Conservation (phyloP, 2,329 filamentous ascomycete species). For the Calonectria pseudoturangicola region DNA sequence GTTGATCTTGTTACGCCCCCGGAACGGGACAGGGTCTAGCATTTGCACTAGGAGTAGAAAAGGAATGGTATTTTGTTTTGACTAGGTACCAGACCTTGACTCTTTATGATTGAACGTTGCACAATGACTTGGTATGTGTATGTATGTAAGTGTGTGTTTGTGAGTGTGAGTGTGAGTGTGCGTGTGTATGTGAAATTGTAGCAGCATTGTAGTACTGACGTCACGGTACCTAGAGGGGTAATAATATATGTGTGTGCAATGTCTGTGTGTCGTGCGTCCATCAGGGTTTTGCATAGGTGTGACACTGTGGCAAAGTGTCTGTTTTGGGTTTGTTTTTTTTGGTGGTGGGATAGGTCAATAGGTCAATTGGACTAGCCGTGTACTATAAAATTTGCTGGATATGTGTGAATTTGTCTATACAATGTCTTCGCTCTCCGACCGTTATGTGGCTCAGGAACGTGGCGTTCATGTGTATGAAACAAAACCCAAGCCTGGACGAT, state of each 20-base stretch:
- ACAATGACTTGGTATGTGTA: conserved; percentile 13
- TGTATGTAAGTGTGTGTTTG: background rate
- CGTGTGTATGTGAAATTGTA: conserved; percentile 2
- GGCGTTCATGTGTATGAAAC: conserved; percentile 24
- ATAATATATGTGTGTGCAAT: background rate
- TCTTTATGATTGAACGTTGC: conserved; percentile 42
- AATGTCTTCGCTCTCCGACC: background rate
- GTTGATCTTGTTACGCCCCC: conserved; percentile 57
- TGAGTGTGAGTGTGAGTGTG: background rate
- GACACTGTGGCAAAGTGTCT: background rate
- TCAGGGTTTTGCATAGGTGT: background rate
- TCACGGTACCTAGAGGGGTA: conserved; percentile 27
- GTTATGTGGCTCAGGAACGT: conserved; percentile 26
- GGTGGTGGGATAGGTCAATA: background rate
- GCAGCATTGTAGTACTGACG: conserved; percentile 23
- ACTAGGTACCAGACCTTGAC: conserved; percentile 47
- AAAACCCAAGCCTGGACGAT: background rate
- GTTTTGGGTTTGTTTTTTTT: no score
- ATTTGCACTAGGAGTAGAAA: conserved; percentile 62
- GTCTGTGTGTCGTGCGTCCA: background rate
- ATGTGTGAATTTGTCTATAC: conserved; percentile 2
- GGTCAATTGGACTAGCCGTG: background rate
- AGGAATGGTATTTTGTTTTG: conserved; percentile 60
- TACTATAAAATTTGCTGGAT: background rate
- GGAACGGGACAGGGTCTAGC: conserved; percentile 57